Base-by-base conservation (phyloP, 73 alveolate genomes). In the Paramecium caudatum region DNA sequence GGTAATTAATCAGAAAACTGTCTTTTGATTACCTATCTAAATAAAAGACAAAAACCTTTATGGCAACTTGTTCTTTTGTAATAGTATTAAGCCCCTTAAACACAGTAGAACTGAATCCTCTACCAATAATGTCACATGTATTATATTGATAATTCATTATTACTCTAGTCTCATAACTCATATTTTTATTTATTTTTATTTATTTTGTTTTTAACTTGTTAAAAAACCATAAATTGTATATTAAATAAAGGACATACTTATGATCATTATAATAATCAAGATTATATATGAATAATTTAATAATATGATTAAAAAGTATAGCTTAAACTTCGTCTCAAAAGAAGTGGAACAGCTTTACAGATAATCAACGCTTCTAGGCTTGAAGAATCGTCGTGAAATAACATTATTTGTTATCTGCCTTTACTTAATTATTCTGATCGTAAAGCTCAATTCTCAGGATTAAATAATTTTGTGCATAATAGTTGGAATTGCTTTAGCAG, bases 121-220 rank as follows among this genome's bases (percentile, higher is more conserved):
- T 86, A 25, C 93, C 93, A 37, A 86, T 86, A 37, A 86, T 63
- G 15, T 86, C 82, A 8, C 62, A 41, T 17, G 68, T 37, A 7
- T 37, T 49, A 46, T 39, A 86, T 46, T 37, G 36, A 63, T 86
- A 62, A 36, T 86, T 36, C 46, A 49, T 55, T 3, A 86, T 86
- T 37, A 46, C 65, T 27, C 45, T 63, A n/a, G 80, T 55, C 37
- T 55, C 80, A 23, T 55, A 55, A 55, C 27, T 55, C 45, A 16
- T 55, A 55, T 27, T 55, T 21, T 10, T 27, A 27, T 16, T 55
- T 55, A 55, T 23, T 55, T 21, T n/a, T n/a, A n/a, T n/a, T n/a
- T n/a, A n/a, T n/a, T n/a, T n/a, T n/a, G n/a, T n/a, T n/a, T n/a
- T n/a, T n/a, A n/a, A n/a, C n/a, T n/a, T n/a, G n/a, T n/a, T n/a